Conservation (phyloP, 768 basidiomycete genomes). For the Mrakia blollopis region DNA sequence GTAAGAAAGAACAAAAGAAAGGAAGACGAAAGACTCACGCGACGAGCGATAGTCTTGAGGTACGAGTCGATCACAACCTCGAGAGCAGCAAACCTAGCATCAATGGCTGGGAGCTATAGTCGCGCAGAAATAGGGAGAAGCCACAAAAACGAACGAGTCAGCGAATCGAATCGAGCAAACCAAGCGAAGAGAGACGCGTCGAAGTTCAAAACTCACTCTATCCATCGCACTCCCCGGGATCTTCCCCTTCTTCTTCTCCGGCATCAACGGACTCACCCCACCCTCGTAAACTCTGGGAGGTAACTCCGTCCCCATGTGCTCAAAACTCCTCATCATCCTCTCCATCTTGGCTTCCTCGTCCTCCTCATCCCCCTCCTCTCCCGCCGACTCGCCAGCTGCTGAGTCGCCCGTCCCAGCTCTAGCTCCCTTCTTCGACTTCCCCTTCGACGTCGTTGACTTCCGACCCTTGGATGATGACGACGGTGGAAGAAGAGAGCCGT, state of each 20-base stretch:
- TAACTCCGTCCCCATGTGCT: constrained; percentile 2
- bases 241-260: constrained; percentile 17
- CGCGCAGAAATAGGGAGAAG: neutral
- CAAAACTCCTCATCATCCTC: constrained; percentile 18
- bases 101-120: neutral
- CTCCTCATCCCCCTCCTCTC: neutral
- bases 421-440: constrained; percentile 1
- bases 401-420: no score
- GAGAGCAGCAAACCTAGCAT: neutral
- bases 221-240: constrained; percentile 13
- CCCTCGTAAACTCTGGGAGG: constrained; percentile 6
- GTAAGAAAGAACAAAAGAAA: neutral
- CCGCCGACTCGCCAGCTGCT: neutral
- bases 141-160: neutral
- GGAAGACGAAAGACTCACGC: neutral
- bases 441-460: neutral
- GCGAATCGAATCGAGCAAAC: neutral
- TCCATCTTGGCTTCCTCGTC: neutral
- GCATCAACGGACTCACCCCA: constrained; percentile 12
- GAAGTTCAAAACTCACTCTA: neutral
- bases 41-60: neutral
- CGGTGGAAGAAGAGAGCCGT: neutral
- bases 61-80: neutral
- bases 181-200: neutral
- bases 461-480: neutral